Base-by-base conservation (phyloP, 345 rosid genomes). In the Gossypium rotundifolium region DNA sequence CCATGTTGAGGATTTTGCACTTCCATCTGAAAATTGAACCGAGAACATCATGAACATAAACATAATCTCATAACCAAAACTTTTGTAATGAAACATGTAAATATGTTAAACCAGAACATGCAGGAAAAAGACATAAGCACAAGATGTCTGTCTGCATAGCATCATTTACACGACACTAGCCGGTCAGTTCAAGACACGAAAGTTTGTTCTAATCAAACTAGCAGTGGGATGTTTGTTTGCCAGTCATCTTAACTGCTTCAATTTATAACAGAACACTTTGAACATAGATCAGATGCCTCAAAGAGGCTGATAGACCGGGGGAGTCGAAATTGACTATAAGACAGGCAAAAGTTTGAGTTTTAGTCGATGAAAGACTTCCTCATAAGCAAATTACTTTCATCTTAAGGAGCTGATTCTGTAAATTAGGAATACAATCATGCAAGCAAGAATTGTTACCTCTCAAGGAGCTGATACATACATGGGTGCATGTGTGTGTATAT, bases 11-110 rank as follows among this genome's bases (percentile, higher is more conserved):
- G 67, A 75, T 53, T 44, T 18, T 54, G 77, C 44, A 4, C 55
- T 54, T 65, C 77, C 77, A 75, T 75, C 77, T 75, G 77, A 40
- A 65, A 23, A 46, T 18, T 52, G 29, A 53, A 2, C 7, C 52
- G 45, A 51, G 8, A 65, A 64, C 20, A 51, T 2, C 16, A 40
- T 13, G 12, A 53, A 22, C 20, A 74, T 49, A 10, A 62, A 57
- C 38, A 63, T 23, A 73, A 62, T n/a, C n/a, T 3, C 23, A 7
- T 27, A 49, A 48, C 4, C n/a, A 66, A 18, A 40, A 38, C 23
- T 64, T 64, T 3, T 8, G 22, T 64, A 64, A 64, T 64, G 23
- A 64, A 48, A 64, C 20, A 63, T 33, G 23, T 38, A 33, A 17
- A 16, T 38, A 63, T 46, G 51, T 46, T 11, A 9, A 11, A 48